These are phyloP conservation scores for Dactylellina cionopaga DNA, from an alignment of 2,329 filamentous ascomycete species.

Conservation along the genomic window DNA sequence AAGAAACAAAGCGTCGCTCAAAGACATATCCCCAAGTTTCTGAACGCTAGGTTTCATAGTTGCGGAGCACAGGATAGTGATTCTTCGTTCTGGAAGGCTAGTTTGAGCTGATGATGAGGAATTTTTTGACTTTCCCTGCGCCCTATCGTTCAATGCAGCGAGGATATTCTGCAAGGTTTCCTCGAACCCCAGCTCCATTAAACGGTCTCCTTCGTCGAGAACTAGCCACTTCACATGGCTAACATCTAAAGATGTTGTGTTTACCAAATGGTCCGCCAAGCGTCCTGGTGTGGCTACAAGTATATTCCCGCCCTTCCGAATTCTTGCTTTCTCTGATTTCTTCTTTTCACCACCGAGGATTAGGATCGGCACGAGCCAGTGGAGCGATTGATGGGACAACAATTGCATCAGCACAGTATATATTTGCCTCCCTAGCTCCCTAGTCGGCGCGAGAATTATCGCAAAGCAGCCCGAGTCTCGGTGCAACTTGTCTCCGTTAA, in stretches of 20 bases:
- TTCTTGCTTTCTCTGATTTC: conserved; percentile 68
- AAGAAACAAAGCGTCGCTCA: conserved; percentile 91
- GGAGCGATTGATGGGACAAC: conserved; percentile 72
- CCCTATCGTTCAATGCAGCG: conserved; percentile 66
- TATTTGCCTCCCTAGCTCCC: conserved; percentile 95
- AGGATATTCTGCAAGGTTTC: conserved; percentile 91
- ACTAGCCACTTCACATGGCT: conserved; percentile 92
- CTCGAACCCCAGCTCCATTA: conserved; percentile 98
- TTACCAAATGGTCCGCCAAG: conserved; percentile 88
- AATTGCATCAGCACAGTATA: conserved; percentile 73
- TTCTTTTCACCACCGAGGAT: conserved; percentile 79
- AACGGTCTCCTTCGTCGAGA: conserved; percentile 93
- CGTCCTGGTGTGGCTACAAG: conserved; percentile 93
- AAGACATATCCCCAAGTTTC: conserved; percentile 88
- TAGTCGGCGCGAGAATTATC: conserved; percentile 90
- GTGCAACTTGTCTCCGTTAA: conserved; percentile 68
- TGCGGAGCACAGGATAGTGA: conserved; percentile 91
- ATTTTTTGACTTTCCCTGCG: conserved; percentile 2
- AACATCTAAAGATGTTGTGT: conserved; percentile 88
- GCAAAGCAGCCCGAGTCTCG: conserved; percentile 91
- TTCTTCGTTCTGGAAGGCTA: conserved; percentile 72
- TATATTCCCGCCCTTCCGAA: conserved; percentile 95
- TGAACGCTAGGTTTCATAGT: conserved; percentile 99
- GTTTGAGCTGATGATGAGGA: not conserved
- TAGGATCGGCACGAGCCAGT: conserved; percentile 92